Evolutionary conservation across 169 alveolate species (phyloP), one percentile per base, ranked within the genome.

Genomic region (Eimeria falciformis): DNA sequence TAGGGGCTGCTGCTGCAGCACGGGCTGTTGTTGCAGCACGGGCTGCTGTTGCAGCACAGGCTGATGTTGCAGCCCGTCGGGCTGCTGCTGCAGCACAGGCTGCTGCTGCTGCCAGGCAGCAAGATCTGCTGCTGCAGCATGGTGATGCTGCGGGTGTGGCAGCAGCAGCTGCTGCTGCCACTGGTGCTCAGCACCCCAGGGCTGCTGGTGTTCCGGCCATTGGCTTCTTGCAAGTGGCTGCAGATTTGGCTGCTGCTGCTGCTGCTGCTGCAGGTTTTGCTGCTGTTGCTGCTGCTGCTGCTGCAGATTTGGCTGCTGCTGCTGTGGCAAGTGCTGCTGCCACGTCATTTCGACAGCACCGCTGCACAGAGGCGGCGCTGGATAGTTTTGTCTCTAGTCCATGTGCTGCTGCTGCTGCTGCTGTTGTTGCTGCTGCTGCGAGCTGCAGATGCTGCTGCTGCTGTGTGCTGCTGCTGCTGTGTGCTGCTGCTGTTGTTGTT

Each of bases 151-250:
- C 43, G 37, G 85, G 45, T 75, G 58, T 33, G 4, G 66, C 85
- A 17, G 58, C 66, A 43, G 58, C 45, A 27, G 71, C 45, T 78
- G 88, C 88, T 53, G 53, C 79, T 27, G 43, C 47, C 47, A 23
- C 50, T 9, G 79, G 29, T 68, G 43, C 43, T 68, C 53, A 5
- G 47, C 43, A 23, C 40, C 45, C 88, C 68, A 78, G 3, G 46
- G 23, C 21, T 50, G 88, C 88, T 50, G 88, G 27, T 46, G 88
- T 33, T 46, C 88, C n/a, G 27, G 43, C 88, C 88, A 46, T 33
- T 46, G 88, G 66, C 73, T 53, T 14, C 88, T 68, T 18, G 68
- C 55, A 33, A 53, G 23, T 23, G 46, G 73, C 53, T 2, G 71
- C 68, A 50, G 88, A 27, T 5, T 21, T 45, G 7, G 47, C 53